These are phyloP conservation scores for Scedosporium aurantiacum DNA, from an alignment of 2,329 filamentous ascomycete species.

Conservation along the genomic window DNA sequence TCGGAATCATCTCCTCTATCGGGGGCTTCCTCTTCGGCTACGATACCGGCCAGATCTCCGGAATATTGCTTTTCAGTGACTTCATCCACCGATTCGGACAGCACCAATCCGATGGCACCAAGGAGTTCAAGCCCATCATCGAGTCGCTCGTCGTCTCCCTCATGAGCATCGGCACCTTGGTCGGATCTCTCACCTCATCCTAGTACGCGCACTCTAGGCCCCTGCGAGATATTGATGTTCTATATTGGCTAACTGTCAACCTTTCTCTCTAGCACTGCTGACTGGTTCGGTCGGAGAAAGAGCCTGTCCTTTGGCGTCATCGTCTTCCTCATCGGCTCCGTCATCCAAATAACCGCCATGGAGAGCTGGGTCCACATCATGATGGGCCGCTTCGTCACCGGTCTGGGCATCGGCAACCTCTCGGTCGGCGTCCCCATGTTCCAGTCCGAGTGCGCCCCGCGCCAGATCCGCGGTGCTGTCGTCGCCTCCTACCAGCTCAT, in stretches of 20 bases:
- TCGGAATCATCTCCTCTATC: constrained; percentile 43
- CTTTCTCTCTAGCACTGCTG: constrained; percentile 31
- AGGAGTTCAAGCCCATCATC: constrained; percentile 28
- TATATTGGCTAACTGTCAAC: too few species aligned
- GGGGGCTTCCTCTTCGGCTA: constrained; percentile 55
- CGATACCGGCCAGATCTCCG: constrained; percentile 50
- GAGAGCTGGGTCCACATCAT: constrained; percentile 56
- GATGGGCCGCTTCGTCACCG: constrained; percentile 57
- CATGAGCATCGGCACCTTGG: constrained; percentile 42
- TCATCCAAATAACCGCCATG: constrained; percentile 52
- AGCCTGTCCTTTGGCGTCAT: constrained; percentile 41
- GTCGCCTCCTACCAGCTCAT: constrained; percentile 64
- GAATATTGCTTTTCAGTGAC: constrained; percentile 25
- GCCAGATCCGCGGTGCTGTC: constrained; percentile 51
- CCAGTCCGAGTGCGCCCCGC: constrained; percentile 52
- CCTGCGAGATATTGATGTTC: background rate
- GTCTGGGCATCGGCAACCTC: constrained; percentile 58
- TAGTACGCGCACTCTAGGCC: background rate
- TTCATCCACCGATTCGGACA: constrained; percentile 38
- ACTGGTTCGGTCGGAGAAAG: constrained; percentile 45
- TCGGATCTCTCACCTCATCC: constrained; percentile 34
- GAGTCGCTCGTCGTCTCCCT: constrained; percentile 44
- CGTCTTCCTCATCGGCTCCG: constrained; percentile 52
- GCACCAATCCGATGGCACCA: constrained; percentile 24
- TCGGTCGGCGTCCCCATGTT: constrained; percentile 58